Conservation (phyloP, 495 filamentous ascomycete species). For the Aspergillus conjunctus region DNA sequence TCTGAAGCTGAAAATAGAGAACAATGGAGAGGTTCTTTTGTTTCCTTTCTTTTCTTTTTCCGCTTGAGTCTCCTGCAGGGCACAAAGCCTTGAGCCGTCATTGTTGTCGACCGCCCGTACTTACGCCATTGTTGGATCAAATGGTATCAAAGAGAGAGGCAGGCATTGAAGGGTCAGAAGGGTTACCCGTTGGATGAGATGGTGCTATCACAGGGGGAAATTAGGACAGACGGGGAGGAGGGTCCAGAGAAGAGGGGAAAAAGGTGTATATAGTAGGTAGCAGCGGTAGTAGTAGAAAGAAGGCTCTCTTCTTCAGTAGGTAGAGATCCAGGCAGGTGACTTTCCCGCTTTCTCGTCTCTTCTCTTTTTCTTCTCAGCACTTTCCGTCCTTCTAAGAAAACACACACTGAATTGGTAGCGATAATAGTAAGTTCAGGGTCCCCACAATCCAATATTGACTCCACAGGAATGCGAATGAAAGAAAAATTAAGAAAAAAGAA, state of each 20-base stretch:
- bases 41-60: slow-evolving; percentile 25
- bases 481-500: slow-evolving; percentile 10
- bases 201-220: slow-evolving; percentile 11
- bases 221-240: slow-evolving; percentile 14
- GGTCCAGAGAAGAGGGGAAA: neutral
- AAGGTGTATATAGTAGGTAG: neutral
- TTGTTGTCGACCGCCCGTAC: slow-evolving; percentile 19
- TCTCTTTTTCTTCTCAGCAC: neutral
- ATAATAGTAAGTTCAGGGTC: neutral
- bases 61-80: slow-evolving; percentile 19
- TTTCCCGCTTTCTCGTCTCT: slow-evolving; percentile 4
- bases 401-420: neutral
- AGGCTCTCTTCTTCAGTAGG: slow-evolving; percentile 2
- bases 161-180: slow-evolving; percentile 1
- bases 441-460: neutral
- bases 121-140: slow-evolving; percentile 28
- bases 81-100: slow-evolving; percentile 20
- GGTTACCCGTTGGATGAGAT: slow-evolving; percentile 7
- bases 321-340: slow-evolving; percentile 4
- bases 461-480: neutral
- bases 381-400: neutral
- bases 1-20: neutral
- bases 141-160: slow-evolving; percentile 25
- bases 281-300: neutral
- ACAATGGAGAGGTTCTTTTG: slow-evolving; percentile 13